phyloP scores from a whole-genome alignment of 163 green algal species.

The Smithsoniella earleae region DNA sequence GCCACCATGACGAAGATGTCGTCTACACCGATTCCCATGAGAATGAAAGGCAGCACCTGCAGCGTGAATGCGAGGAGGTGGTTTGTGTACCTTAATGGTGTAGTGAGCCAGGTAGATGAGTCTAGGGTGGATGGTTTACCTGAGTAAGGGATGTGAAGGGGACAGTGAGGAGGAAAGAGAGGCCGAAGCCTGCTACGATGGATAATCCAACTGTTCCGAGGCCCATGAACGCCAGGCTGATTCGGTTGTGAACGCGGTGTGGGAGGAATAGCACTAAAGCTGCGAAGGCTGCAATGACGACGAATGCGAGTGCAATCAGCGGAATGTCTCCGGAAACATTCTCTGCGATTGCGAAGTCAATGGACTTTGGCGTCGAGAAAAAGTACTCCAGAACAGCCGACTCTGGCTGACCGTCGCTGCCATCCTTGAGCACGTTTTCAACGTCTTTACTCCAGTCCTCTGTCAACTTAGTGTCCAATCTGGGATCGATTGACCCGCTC shows the following conservation, averaged over 20 bases:
- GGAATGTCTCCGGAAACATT: neutral
- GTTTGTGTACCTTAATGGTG: neutral
- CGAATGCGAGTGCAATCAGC: constrained; percentile 17
- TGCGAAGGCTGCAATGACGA: constrained; percentile 12
- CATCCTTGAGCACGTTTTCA: neutral
- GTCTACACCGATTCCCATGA: constrained; percentile 42
- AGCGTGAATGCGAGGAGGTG: neutral
- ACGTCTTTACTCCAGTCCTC: constrained; percentile 10
- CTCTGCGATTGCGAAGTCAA: constrained; percentile 23
- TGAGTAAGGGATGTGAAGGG: constrained; percentile 35
- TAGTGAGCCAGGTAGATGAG: neutral
- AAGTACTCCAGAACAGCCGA: neutral
- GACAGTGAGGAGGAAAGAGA: constrained; percentile 33
- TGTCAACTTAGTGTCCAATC: neutral
- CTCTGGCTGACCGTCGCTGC: neutral
- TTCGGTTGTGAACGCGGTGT: constrained; percentile 32
- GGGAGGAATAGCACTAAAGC: neutral
- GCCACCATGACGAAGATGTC: constrained; percentile 41
- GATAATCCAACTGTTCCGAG: constrained; percentile 29
- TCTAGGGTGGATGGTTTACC: neutral
- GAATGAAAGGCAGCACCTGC: constrained; percentile 41
- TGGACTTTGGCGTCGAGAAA: neutral
- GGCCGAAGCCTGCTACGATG: constrained; percentile 35
- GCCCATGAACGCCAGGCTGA: constrained; percentile 34
- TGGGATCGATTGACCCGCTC: too few relatives aligned